phyloP scores from a whole-genome alignment of 1,284 basidiomycete genomes.

The Xerocomus subilludens region DNA sequence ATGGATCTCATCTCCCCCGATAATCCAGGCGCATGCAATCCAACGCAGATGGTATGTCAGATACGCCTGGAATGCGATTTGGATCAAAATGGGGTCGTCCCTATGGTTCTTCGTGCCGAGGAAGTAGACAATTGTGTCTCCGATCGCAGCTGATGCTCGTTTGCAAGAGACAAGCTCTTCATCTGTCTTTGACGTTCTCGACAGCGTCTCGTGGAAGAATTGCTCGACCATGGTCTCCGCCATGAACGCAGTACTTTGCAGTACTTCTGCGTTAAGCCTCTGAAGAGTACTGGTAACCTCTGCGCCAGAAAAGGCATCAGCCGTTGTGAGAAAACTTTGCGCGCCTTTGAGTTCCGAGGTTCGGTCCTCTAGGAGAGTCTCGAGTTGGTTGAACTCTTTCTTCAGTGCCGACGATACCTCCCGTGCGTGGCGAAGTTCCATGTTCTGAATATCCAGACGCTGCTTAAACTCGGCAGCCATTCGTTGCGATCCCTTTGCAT shows the following conservation, averaged over 20 bases:
- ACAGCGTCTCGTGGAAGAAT: constrained; percentile 38
- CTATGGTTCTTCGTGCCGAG: constrained; percentile 47
- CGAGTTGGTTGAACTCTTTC: constrained; percentile 48
- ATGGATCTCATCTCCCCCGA: constrained; percentile 46
- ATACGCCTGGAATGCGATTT: constrained; percentile 53
- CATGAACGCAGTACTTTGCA: constrained; percentile 54
- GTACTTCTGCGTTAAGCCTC: constrained; percentile 52
- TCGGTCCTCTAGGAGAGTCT: constrained; percentile 48
- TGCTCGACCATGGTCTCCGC: constrained; percentile 53
- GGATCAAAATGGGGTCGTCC: constrained; percentile 52
- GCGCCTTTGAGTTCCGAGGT: constrained; percentile 55
- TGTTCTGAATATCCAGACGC: constrained; percentile 36
- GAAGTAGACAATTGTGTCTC: constrained; percentile 44
- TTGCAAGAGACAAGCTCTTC: constrained; percentile 46
- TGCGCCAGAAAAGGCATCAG: constrained; percentile 50
- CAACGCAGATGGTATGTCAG: constrained; percentile 46
- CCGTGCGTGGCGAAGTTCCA: constrained; percentile 42
- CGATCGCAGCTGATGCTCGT: constrained; percentile 40
- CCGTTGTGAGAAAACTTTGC: constrained; percentile 52
- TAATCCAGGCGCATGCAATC: constrained; percentile 48
- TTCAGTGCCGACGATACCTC: constrained; percentile 50
- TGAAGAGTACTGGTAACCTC: constrained; percentile 53
- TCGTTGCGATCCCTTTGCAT: constrained; percentile 33
- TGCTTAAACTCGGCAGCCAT: constrained; percentile 38
- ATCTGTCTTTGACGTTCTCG: constrained; percentile 28